A percentile compares a stretch with the other conserved stretches of the same genome.
phyloP scores from a whole-genome alignment of 2,329 filamentous ascomycete genomes.

The Magnaporthiopsis incrustans region DNA sequence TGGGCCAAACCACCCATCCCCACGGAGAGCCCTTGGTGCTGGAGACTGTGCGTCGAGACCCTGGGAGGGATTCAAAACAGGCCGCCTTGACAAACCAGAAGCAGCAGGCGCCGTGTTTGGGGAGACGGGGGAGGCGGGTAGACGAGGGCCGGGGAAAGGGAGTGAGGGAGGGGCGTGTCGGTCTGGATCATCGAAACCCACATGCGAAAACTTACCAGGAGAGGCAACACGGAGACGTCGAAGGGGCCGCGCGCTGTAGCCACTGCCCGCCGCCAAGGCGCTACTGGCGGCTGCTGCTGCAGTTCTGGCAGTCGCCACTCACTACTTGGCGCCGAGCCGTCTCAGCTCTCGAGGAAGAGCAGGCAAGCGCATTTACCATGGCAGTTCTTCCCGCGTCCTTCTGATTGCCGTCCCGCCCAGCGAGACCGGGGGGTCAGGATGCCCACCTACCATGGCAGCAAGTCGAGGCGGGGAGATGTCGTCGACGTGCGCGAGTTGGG shows the following conservation, averaged over 20 bases:
- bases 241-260: background rate
- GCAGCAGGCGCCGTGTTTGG: background rate
- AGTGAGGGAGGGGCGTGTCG: background rate
- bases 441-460: no score
- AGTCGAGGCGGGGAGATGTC: background rate
- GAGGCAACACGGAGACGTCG: background rate
- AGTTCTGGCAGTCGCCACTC: background rate
- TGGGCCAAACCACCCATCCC: background rate
- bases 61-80: background rate
- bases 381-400: background rate
- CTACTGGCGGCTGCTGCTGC: background rate
- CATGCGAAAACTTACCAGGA: background rate
- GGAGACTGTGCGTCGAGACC: no score
- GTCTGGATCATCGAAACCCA: constrained; percentile 3
- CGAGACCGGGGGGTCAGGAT: background rate
- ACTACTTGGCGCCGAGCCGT: background rate
- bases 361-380: background rate
- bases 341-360: background rate
- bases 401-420: background rate
- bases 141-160: no score
- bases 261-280: background rate
- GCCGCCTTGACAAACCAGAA: background rate
- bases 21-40: background rate
- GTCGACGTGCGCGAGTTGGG: background rate
- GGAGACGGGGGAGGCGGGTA: background rate